Evolutionary conservation across 2,329 filamentous ascomycete genomes (phyloP).

Genomic region (Botrytis tulipae): DNA sequence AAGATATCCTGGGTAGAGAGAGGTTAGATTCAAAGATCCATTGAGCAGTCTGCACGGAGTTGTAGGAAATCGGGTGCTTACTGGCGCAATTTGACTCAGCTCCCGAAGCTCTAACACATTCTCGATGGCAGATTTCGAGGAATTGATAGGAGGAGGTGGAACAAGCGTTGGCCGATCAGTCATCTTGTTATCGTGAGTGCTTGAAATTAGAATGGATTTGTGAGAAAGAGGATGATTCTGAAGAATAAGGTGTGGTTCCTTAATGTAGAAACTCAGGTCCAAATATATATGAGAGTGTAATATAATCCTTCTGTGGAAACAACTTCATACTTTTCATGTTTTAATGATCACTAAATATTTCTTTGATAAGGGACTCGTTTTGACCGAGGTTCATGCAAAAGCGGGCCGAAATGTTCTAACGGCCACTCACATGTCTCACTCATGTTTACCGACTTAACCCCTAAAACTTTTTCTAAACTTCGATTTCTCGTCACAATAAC

Average conservation of each 20-base stretch:
- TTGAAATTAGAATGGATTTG: not conserved
- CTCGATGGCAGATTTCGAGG: conserved; percentile 77
- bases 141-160: conserved; percentile 69
- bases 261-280: not conserved
- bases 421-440: not conserved
- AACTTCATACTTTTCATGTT: not conserved
- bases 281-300: not conserved
- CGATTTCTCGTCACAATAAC: not conserved
- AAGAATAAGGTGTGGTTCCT: not conserved
- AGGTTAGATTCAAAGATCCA: not conserved
- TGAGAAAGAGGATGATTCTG: not conserved
- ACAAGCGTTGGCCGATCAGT: conserved; percentile 59
- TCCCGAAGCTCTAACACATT: conserved; percentile 85
- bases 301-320: not conserved
- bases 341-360: not conserved
- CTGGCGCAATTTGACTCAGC: conserved; percentile 70
- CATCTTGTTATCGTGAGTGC: conserved; percentile 28
- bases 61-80: conserved; percentile 42
- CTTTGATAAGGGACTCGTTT: conserved; percentile 7
- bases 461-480: not conserved
- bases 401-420: not conserved
- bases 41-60: conserved; percentile 18
- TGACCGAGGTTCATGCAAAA: conserved; percentile 7
- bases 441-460: not conserved
- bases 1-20: conserved; percentile 68